These are phyloP conservation scores for Harringtonia aguacate DNA, from an alignment of 2,329 filamentous ascomycete genomes.

Conservation along the genomic window DNA sequence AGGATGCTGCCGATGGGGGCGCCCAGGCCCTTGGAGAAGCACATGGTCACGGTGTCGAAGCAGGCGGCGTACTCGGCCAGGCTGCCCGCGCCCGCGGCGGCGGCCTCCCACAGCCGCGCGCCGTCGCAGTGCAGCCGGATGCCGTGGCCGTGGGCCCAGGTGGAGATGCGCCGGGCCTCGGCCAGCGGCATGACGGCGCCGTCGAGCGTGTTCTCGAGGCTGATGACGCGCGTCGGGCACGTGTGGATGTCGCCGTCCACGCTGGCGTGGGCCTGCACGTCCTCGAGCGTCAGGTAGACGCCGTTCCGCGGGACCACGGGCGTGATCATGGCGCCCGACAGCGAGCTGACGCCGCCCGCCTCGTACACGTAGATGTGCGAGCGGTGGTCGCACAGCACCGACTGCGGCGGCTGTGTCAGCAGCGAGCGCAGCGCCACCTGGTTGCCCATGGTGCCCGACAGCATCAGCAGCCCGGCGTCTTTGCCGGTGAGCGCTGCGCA, in stretches of 20 bases:
- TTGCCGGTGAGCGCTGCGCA: slow-evolving; percentile 66
- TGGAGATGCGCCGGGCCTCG: slow-evolving; percentile 58
- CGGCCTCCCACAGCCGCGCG: slow-evolving; percentile 40
- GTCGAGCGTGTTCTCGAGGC: slow-evolving; percentile 75
- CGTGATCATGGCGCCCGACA: slow-evolving; percentile 62
- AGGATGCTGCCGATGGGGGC: slow-evolving; percentile 40
- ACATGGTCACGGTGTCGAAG: slow-evolving; percentile 49
- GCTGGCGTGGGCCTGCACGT: slow-evolving; percentile 56
- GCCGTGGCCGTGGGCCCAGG: slow-evolving; percentile 49
- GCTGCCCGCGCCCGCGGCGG: slow-evolving; percentile 29
- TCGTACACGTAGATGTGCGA: slow-evolving; percentile 66
- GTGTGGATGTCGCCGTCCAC: slow-evolving; percentile 62
- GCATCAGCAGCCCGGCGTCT: slow-evolving; percentile 66
- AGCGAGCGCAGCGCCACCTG: slow-evolving; percentile 73
- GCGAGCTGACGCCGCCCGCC: slow-evolving; percentile 54
- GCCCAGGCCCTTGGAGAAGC: slow-evolving; percentile 42
- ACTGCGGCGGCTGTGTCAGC: slow-evolving; percentile 68
- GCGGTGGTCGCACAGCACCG: slow-evolving; percentile 67
- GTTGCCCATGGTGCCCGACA: slow-evolving; percentile 92
- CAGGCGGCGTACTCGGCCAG: slow-evolving; percentile 29
- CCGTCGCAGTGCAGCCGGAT: slow-evolving; percentile 40
- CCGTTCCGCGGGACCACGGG: slow-evolving; percentile 60
- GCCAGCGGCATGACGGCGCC: slow-evolving; percentile 68
- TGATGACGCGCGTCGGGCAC: slow-evolving; percentile 72
- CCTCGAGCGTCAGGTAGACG: slow-evolving; percentile 63